A percentile compares a stretch with the other conserved stretches of the same genome.
Conservation (phyloP, 2,329 filamentous ascomycete species). For the Curvularia spicifera region DNA sequence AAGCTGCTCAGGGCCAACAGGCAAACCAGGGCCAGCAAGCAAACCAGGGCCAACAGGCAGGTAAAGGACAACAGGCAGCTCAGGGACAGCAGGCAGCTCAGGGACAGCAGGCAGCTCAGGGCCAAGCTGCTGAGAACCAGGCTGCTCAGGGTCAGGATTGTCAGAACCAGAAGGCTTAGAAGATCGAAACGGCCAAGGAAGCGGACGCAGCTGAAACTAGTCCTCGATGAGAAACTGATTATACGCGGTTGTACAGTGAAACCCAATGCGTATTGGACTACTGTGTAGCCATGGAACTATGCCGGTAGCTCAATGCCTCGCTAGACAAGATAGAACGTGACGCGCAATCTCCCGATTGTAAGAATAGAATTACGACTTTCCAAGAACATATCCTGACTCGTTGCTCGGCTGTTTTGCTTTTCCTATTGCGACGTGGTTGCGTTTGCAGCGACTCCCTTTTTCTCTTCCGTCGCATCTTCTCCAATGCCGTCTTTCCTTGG, state of each 20-base stretch:
- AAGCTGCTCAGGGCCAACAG: no score
- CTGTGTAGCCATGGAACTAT: not conserved
- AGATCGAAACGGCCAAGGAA: not conserved
- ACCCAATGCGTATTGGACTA: not conserved
- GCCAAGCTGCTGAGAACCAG: not conserved
- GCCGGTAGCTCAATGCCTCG: not conserved
- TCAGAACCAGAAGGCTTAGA: not conserved
- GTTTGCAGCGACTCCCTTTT: constrained; percentile 17
- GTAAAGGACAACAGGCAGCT: no score
- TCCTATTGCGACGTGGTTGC: not conserved
- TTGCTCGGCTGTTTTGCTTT: not conserved
- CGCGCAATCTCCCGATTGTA: not conserved
- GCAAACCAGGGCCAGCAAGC: no score
- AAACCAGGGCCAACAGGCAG: no score
- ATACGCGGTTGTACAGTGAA: not conserved
- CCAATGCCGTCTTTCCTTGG: constrained; percentile 29
- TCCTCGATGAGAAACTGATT: not conserved
- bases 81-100: no score
- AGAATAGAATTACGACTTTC: not conserved
- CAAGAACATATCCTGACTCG: not conserved
- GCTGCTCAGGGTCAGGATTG: not conserved
- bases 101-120: no score
- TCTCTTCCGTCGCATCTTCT: constrained; percentile 25
- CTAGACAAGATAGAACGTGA: not conserved
- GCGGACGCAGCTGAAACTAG: not conserved